Conservation (phyloP, 2,329 filamentous ascomycete genomes). For the Pseudocercospora ulei region DNA sequence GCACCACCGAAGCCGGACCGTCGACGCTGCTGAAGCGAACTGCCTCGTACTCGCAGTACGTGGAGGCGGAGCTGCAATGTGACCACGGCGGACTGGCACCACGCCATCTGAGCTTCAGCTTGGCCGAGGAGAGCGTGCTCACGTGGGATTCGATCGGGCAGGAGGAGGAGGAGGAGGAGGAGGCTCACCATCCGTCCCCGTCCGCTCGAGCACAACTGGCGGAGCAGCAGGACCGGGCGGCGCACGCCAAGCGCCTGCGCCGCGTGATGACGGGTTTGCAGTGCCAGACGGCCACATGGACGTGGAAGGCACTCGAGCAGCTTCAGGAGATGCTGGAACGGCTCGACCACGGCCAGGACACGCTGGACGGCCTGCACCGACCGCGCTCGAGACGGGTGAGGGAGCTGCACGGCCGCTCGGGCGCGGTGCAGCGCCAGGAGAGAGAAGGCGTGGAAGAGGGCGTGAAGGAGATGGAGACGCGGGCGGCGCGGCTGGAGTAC, state of each 20-base stretch:
- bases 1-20: conserved; percentile 38
- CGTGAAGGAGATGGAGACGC: conserved; percentile 66
- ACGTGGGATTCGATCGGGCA: conserved; percentile 46
- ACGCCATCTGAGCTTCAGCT: conserved; percentile 63
- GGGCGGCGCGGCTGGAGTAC: conserved; percentile 82
- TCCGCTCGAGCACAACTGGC: conserved; percentile 25
- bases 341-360: conserved; percentile 54
- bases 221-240: conserved; percentile 35
- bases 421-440: conserved; percentile 61
- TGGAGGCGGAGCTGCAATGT: conserved; percentile 16
- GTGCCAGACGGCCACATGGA: conserved; percentile 47
- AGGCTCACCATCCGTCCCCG: conserved; percentile 19
- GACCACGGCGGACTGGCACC: conserved; percentile 53
- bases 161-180: too few species aligned
- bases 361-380: conserved; percentile 58
- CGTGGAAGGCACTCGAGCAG: conserved; percentile 47
- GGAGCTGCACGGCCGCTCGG: conserved; percentile 55
- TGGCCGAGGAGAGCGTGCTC: conserved; percentile 64
- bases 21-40: conserved; percentile 52
- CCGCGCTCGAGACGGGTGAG: conserved; percentile 62
- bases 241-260: conserved; percentile 51
- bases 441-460: conserved; percentile 58
- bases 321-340: conserved; percentile 49
- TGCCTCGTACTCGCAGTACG: conserved; percentile 39
- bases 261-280: conserved; percentile 40